phyloP scores from a whole-genome alignment of 2,329 filamentous ascomycete species.

The Xylaria sp. region DNA sequence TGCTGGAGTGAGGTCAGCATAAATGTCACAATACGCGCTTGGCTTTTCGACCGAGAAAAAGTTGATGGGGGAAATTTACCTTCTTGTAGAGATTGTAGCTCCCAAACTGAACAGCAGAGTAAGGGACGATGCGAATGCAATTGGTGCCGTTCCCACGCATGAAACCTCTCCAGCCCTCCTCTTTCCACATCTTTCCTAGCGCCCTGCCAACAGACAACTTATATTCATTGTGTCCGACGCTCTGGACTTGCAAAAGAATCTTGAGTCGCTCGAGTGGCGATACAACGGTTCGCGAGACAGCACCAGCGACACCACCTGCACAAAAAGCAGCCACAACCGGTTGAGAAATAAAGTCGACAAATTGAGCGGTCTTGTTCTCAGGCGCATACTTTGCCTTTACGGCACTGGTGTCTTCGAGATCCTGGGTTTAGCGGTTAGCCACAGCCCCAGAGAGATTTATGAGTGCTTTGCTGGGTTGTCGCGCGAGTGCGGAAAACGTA shows the following conservation, averaged over 20 bases:
- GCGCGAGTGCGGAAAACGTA: constrained; percentile 44
- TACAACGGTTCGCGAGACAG: constrained; percentile 96
- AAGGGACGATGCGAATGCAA: constrained; percentile 97
- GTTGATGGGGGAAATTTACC: constrained; percentile 61
- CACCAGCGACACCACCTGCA: constrained; percentile 91
- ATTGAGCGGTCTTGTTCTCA: constrained; percentile 46
- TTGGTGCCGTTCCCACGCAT: constrained; percentile 99
- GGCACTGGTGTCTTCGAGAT: constrained; percentile 42
- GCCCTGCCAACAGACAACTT: constrained; percentile 91
- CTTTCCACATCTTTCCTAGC: constrained; percentile 92
- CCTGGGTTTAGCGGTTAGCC: constrained; percentile 38
- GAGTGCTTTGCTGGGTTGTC: not conserved
- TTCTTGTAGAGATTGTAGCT: constrained; percentile 98
- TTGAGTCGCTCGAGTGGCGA: constrained; percentile 95
- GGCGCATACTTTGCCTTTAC: constrained; percentile 47
- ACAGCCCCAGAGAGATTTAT: constrained; percentile 8
- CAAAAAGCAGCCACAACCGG: constrained; percentile 92
- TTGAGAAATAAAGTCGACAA: constrained; percentile 72
- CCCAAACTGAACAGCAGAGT: constrained; percentile 97
- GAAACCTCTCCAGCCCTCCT: constrained; percentile 96
- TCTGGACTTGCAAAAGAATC: constrained; percentile 97
- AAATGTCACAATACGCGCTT: not conserved
- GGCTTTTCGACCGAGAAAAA: not conserved
- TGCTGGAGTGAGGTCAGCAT: constrained; percentile 53
- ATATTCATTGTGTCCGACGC: constrained; percentile 88